A percentile compares a stretch with the other conserved stretches of the same genome.
phyloP scores from a whole-genome alignment of 2,329 filamentous ascomycete genomes.

The Monilinia fructicola region DNA sequence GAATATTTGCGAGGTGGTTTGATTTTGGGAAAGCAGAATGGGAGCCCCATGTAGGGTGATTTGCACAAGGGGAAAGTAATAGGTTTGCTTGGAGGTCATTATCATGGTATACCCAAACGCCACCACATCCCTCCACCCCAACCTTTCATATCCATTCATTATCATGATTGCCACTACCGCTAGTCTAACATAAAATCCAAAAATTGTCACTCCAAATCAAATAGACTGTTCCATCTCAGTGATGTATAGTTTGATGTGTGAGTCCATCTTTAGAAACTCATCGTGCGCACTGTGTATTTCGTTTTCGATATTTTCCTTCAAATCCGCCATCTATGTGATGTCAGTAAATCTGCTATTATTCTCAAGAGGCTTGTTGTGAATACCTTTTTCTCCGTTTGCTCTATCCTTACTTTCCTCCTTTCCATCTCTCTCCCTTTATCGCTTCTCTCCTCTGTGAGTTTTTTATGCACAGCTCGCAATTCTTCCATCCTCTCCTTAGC shows the following conservation, averaged over 20 bases:
- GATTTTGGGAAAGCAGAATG: constrained; percentile 47
- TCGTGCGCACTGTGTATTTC: constrained; percentile 89
- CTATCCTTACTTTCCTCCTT: constrained; percentile 84
- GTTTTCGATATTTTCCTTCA: constrained; percentile 96
- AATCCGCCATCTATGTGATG: constrained; percentile 77
- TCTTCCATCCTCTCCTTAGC: constrained; percentile 91
- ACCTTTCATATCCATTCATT: constrained; percentile 23
- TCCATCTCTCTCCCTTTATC: constrained; percentile 93
- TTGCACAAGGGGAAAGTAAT: neutral
- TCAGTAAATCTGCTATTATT: constrained; percentile 11
- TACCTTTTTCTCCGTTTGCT: constrained; percentile 99
- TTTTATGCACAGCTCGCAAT: constrained; percentile 74
- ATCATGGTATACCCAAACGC: constrained; percentile 41
- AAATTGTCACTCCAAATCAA: constrained; percentile 26
- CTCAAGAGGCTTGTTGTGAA: constrained; percentile 32
- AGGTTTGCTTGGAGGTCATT: constrained; percentile 31
- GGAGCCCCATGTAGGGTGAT: constrained; percentile 30
- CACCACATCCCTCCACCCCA: constrained; percentile 19
- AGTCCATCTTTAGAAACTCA: constrained; percentile 96
- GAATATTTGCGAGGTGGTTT: constrained; percentile 67
- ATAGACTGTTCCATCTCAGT: constrained; percentile 94
- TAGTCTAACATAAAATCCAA: constrained; percentile 26
- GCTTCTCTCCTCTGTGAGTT: constrained; percentile 77
- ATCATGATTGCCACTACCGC: constrained; percentile 20
- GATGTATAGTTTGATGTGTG: constrained; percentile 95